Evolutionary conservation across 768 basidiomycete species (phyloP).

Genomic region (Naganishia kalamii): DNA sequence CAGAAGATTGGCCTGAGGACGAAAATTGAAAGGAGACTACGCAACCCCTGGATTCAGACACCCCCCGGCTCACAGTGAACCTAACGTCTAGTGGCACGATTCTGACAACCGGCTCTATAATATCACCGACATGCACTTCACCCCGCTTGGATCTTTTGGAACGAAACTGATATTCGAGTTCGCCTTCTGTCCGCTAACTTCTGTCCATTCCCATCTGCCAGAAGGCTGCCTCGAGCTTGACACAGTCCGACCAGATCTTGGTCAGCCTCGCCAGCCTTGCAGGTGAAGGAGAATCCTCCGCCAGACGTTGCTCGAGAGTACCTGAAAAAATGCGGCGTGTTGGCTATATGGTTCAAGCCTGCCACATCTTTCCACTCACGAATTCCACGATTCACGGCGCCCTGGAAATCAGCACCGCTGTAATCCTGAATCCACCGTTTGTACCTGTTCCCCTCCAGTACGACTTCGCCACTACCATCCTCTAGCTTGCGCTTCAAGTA

Average conservation of each 20-base stretch:
- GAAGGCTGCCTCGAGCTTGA: slow-evolving; percentile 71
- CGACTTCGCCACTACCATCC: slow-evolving; percentile 54
- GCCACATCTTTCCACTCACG: slow-evolving; percentile 51
- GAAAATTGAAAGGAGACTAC: no score
- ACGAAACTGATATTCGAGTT: no score
- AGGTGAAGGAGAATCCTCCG: slow-evolving; percentile 59
- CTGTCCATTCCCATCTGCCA: slow-evolving; percentile 66
- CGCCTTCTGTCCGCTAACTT: slow-evolving; percentile 1
- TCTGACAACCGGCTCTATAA: no score
- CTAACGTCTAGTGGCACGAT: no score
- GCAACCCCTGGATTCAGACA: no score
- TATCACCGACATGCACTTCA: no score
- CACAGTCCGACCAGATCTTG: slow-evolving; percentile 67
- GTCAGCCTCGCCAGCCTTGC: slow-evolving; percentile 61
- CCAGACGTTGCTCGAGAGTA: slow-evolving; percentile 64
- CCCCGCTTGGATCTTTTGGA: no score
- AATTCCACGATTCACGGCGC: slow-evolving; percentile 65
- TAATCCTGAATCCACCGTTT: slow-evolving; percentile 57
- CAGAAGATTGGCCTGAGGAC: no score
- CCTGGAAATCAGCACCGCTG: slow-evolving; percentile 62
- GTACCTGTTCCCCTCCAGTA: slow-evolving; percentile 67
- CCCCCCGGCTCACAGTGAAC: no score
- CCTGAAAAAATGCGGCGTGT: slow-evolving; percentile 50
- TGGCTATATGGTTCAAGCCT: background rate
- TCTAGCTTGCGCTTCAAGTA: slow-evolving; percentile 64